Evolutionary conservation across 129 eudicot genomes (phyloP).

Genomic region (Flaveria sonorensis): DNA sequence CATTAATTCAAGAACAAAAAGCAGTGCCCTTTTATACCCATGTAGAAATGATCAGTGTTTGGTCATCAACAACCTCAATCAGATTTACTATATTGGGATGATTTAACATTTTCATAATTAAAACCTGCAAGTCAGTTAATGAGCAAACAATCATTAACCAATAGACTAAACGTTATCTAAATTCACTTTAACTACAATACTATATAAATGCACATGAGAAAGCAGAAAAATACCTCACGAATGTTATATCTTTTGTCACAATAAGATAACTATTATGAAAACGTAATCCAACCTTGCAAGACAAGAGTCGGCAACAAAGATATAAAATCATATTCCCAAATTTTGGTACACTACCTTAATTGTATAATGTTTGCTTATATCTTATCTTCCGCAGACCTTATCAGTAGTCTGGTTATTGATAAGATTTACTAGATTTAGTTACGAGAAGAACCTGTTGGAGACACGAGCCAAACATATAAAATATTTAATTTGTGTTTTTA

Average conservation of each 20-base stretch:
- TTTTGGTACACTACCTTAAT: conserved; percentile 59
- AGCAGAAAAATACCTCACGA: conserved; percentile 60
- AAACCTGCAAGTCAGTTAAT: conserved; percentile 53
- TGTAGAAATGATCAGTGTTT: conserved; percentile 83
- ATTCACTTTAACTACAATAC: background rate
- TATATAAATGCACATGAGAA: background rate
- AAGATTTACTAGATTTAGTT: too few species aligned
- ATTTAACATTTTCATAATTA: conserved; percentile 86
- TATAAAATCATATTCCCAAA: background rate
- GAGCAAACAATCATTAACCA: background rate
- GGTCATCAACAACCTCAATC: conserved; percentile 95
- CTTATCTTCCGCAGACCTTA: too few species aligned
- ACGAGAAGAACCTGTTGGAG: conserved; percentile 81
- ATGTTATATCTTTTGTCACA: background rate
- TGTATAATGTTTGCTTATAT: conserved; percentile 92
- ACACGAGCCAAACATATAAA: background rate
- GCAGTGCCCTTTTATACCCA: conserved; percentile 59
- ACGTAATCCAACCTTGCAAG: background rate
- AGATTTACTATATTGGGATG: conserved; percentile 96
- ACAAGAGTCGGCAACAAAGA: background rate
- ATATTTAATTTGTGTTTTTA: background rate
- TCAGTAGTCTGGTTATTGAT: too few species aligned
- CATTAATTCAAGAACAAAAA: conserved; percentile 1
- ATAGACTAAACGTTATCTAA: background rate
- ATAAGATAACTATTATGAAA: background rate